Evolutionary conservation across 768 basidiomycete genomes (phyloP).

Genomic region (Xerocomellus chrysenteron): DNA sequence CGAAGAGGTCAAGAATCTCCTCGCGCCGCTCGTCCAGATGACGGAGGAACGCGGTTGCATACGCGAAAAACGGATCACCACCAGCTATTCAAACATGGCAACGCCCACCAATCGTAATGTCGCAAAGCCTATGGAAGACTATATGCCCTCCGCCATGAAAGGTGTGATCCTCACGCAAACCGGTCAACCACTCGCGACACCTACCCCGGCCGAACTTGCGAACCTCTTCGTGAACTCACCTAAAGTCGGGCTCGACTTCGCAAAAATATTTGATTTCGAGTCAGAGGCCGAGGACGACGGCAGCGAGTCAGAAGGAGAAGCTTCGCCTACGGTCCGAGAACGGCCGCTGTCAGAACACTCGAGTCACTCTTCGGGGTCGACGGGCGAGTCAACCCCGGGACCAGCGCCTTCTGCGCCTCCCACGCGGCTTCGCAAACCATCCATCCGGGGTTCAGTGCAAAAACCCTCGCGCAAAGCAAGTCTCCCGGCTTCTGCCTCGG

Average conservation of each 20-base stretch:
- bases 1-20: conserved; percentile 74
- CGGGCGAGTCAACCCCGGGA: conserved; percentile 22
- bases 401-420: conserved; percentile 33
- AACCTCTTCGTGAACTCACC: conserved; percentile 70
- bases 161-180: conserved; percentile 79
- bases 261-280: conserved; percentile 73
- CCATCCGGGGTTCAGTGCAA: conserved; percentile 44
- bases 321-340: conserved; percentile 50
- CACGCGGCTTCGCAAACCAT: conserved; percentile 55
- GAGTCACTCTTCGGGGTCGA: conserved; percentile 28
- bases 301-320: conserved; percentile 30
- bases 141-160: conserved; percentile 59
- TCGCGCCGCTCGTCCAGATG: conserved; percentile 48
- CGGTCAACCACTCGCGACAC: conserved; percentile 71
- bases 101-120: conserved; percentile 51
- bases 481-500: conserved; percentile 40
- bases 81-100: conserved; percentile 32
- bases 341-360: conserved; percentile 32
- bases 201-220: conserved; percentile 62
- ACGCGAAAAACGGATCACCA: conserved; percentile 18
- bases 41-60: conserved; percentile 28
- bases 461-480: conserved; percentile 28
- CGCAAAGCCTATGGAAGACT: conserved; percentile 27
- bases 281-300: conserved; percentile 29
- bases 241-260: conserved; percentile 69